Evolutionary conservation across 805 yeast species (phyloP).

Genomic region (Grigorovia yakushimaensis): DNA sequence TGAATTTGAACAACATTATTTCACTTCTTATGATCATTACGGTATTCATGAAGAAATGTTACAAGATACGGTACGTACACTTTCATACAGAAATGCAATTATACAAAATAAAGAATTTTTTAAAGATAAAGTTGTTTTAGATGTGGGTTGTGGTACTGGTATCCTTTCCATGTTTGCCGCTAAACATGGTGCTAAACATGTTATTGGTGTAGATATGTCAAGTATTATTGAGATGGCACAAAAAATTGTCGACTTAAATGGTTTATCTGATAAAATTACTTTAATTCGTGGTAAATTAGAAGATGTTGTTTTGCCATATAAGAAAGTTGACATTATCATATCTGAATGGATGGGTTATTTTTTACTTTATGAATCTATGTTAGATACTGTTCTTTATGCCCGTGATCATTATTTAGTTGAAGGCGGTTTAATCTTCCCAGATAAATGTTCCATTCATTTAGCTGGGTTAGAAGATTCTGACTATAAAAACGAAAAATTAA

Average conservation of each 20-base stretch:
- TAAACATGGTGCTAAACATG: slow-evolving; percentile 97
- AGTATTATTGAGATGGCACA: slow-evolving; percentile 94
- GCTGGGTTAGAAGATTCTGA: slow-evolving; percentile 92
- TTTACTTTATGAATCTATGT: slow-evolving; percentile 90
- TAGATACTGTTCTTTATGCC: slow-evolving; percentile 90
- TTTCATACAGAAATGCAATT: slow-evolving; percentile 86
- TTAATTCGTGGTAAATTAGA: slow-evolving; percentile 87
- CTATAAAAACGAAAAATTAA: slow-evolving; percentile 83
- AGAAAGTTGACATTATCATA: slow-evolving; percentile 86
- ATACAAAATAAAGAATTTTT: slow-evolving; percentile 79
- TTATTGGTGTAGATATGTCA: slow-evolving; percentile 94
- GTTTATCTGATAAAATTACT: slow-evolving; percentile 77
- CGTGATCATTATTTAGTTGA: slow-evolving; percentile 71
- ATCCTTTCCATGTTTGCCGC: slow-evolving; percentile 97
- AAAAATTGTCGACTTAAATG: slow-evolving; percentile 75
- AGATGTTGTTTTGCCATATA: slow-evolving; percentile 78
- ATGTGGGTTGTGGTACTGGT: slow-evolving; percentile 99
- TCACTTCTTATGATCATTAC: slow-evolving; percentile 90
- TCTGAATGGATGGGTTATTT: slow-evolving; percentile 99
- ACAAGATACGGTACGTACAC: slow-evolving; percentile 87
- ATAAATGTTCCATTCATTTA: slow-evolving; percentile 77
- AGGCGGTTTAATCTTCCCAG: slow-evolving; percentile 92
- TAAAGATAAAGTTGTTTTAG: slow-evolving; percentile 88
- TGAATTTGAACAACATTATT: slow-evolving; percentile 83
- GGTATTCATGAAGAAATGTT: slow-evolving; percentile 99